Base-by-base conservation (phyloP, 2,329 filamentous ascomycete genomes). In the Hypoxylon sp. region DNA sequence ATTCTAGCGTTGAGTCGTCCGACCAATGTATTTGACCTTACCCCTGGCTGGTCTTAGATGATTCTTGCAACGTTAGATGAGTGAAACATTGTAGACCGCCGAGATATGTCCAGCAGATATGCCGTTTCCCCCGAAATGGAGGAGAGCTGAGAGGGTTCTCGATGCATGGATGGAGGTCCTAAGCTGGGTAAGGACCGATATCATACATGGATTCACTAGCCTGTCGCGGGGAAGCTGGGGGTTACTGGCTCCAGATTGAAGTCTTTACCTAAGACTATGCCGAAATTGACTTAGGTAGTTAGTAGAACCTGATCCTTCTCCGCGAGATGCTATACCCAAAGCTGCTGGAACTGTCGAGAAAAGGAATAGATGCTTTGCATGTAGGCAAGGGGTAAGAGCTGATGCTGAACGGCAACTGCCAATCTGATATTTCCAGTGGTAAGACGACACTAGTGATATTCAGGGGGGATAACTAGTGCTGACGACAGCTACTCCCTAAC, bases 101-200 rank as follows among this genome's bases (percentile, higher is more conserved):
- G 62, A 66, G 55, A 66, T 69, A 66, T 63, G 51, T 51, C 54
- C 69, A 66, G 62, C 33, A 55, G 44, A 42, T 46, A 58, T 66
- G 48, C 59, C 65, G 51, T 46, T 57, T 17, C 13, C 44, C 46
- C 64, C 58, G 64, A 62, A 48, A 48, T 51, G 37, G 42, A 39
- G 50, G 19, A 65, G 35, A 19, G 39, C 55, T 61, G 26, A 24
- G 24, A 35, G 50, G 2, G 10, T 55, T 47, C 44, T 46, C 35
- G 29, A 22, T 61, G 6, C 48, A 52, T 29, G 35, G 52, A 42
- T 59, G 19, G 19, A 50, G 24, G 51, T 57, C 35, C 57, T 58
- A 61, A 46, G 37, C 31, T 35, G 37, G 11, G 53, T 51, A 33
- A 61, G 42, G 24, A 57, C 51, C 50, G 51, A 52, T 50, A 54